phyloP scores from a whole-genome alignment of 768 basidiomycete species.

The Sporobolomyces phaffii region DNA sequence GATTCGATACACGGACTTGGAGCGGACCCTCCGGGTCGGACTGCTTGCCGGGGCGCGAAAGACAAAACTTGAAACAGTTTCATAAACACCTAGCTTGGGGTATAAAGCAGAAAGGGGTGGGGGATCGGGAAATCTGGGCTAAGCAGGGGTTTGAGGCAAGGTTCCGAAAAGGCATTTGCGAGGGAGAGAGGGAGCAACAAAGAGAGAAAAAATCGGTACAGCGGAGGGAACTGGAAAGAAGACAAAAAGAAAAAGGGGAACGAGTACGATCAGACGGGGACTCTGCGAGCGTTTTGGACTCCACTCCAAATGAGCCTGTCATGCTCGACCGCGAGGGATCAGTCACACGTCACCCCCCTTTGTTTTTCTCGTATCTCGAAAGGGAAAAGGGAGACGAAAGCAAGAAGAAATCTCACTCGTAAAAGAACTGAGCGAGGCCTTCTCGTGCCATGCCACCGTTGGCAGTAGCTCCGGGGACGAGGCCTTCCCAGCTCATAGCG shows the following conservation, averaged over 20 bases:
- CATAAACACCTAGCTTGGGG: too few species aligned
- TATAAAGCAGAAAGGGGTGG: too few species aligned
- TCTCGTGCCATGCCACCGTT: conserved; percentile 11
- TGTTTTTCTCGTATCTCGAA: background rate
- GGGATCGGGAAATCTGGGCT: too few species aligned
- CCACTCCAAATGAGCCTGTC: conserved; percentile 26
- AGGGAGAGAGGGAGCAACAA: too few species aligned
- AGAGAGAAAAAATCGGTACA: too few species aligned
- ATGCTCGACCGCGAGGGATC: background rate
- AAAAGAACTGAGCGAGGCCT: conserved; percentile 4
- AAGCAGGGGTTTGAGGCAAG: too few species aligned
- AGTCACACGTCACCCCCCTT: background rate
- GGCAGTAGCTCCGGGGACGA: background rate
- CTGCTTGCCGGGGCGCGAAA: too few species aligned
- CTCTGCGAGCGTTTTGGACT: conserved; percentile 14
- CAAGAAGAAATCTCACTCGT: conserved; percentile 16
- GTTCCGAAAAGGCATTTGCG: too few species aligned
- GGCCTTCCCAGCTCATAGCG: conserved; percentile 17
- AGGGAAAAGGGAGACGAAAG: background rate
- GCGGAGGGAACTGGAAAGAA: too few species aligned
- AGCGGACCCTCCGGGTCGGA: too few species aligned
- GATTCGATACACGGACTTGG: too few species aligned
- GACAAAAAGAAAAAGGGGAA: background rate
- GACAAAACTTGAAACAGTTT: too few species aligned
- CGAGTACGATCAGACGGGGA: conserved; percentile 12